phyloP scores from a whole-genome alignment of 371 early-diverging fungal species.

The Entomophthora muscae region DNA sequence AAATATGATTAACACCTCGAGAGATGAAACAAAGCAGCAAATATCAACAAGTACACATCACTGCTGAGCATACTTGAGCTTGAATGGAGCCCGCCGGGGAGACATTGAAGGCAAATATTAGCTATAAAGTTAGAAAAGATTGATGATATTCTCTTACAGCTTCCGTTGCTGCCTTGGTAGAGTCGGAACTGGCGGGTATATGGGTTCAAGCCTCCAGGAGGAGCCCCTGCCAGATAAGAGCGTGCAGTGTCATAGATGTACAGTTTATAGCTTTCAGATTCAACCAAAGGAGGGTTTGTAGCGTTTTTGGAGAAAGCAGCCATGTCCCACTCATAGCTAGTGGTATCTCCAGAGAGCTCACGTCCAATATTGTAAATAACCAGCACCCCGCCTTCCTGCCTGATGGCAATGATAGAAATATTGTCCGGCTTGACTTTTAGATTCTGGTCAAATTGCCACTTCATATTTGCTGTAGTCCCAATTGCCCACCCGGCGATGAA shows the following conservation, averaged over 20 bases:
- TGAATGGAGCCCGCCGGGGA: no score
- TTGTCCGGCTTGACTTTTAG: not conserved
- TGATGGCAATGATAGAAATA: slow-evolving; percentile 1
- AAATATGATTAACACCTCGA: no score
- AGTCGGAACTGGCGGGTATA: slow-evolving; percentile 2
- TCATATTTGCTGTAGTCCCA: not conserved
- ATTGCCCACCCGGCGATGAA: slow-evolving; percentile 4
- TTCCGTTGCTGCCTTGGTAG: not conserved
- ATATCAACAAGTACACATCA: no score
- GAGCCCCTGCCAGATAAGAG: not conserved
- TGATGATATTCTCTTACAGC: no score
- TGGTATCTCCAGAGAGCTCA: slow-evolving; percentile 1
- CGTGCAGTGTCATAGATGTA: not conserved
- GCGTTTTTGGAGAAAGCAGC: not conserved
- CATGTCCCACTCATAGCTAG: not conserved
- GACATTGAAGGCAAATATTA: no score
- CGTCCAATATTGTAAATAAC: not conserved
- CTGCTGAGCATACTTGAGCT: no score
- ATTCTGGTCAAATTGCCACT: slow-evolving; percentile 1
- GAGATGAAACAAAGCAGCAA: no score
- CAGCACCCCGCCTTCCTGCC: not conserved
- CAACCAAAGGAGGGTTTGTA: slow-evolving; percentile 6
- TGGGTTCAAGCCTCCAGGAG: not conserved
- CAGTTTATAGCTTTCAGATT: slow-evolving; percentile 5
- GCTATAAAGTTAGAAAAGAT: no score